Conservation (phyloP, 2,329 filamentous ascomycete genomes). For the Colletotrichum lupini region DNA sequence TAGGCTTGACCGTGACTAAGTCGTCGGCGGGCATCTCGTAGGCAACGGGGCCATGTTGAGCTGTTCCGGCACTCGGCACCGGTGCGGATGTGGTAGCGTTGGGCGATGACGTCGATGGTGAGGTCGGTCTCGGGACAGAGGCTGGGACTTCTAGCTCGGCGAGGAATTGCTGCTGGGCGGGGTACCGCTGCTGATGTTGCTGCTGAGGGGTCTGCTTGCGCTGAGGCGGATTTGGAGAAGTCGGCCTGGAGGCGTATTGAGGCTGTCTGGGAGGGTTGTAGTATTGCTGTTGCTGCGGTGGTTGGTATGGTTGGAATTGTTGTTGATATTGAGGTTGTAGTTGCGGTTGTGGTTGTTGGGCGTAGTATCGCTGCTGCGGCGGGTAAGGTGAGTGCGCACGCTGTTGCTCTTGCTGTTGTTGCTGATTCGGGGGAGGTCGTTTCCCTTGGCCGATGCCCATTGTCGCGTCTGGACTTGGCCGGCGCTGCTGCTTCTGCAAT, state of each 20-base stretch:
- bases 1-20: not conserved
- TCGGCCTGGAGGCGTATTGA: conserved; percentile 6
- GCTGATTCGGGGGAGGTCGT: conserved; percentile 1
- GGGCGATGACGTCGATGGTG: not conserved
- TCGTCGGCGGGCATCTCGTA: conserved; percentile 29
- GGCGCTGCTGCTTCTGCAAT: not conserved
- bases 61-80: not conserved
- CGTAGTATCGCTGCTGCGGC: conserved; percentile 28
- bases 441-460: conserved; percentile 26
- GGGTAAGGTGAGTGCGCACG: conserved; percentile 14
- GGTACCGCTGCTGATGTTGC: not conserved
- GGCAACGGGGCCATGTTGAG: not conserved
- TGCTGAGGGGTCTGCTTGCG: not conserved
- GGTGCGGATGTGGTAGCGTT: not conserved
- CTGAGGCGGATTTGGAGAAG: not conserved
- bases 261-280: conserved; percentile 20
- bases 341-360: not conserved
- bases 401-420: not conserved
- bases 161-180: conserved; percentile 27
- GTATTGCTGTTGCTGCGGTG: conserved; percentile 26
- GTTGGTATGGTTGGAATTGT: conserved; percentile 14
- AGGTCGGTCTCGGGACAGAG: conserved; percentile 7
- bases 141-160: conserved; percentile 32
- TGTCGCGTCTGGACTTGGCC: not conserved
- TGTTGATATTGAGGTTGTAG: conserved; percentile 2